A percentile compares a stretch with the other conserved stretches of the same genome.
These are phyloP conservation scores for Myriosclerotinia duriaeana DNA, from an alignment of 2,329 filamentous ascomycete genomes.

Conservation along the genomic window DNA sequence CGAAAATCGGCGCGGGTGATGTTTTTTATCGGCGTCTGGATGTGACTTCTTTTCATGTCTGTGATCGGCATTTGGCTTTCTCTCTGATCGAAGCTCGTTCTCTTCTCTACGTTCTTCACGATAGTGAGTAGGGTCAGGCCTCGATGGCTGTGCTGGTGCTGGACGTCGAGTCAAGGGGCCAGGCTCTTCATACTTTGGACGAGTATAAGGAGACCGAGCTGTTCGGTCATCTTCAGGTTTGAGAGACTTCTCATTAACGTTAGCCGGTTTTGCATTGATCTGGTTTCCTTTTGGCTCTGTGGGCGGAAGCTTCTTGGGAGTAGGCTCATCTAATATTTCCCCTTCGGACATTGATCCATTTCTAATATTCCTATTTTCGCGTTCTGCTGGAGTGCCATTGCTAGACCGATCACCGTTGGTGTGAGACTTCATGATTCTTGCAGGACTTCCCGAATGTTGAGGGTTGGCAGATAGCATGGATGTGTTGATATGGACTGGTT, in stretches of 20 bases:
- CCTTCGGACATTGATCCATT: constrained; percentile 36
- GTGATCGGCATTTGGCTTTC: constrained; percentile 25
- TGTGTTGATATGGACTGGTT: constrained; percentile 7
- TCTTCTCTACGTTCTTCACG: constrained; percentile 34
- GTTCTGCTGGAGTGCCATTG: constrained; percentile 24
- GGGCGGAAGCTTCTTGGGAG: constrained; percentile 26
- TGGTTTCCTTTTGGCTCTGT: constrained; percentile 31
- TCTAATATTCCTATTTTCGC: constrained; percentile 28
- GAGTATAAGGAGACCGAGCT: constrained; percentile 24
- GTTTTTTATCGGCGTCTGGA: constrained; percentile 29
- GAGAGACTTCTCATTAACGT: constrained; percentile 28
- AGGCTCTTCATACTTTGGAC: constrained; percentile 26
- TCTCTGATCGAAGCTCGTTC: constrained; percentile 28
- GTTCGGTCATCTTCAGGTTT: constrained; percentile 27
- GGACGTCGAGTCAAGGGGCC: constrained; percentile 26
- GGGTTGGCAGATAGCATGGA: constrained; percentile 26
- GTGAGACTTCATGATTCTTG: constrained; percentile 27
- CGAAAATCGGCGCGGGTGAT: constrained; percentile 25
- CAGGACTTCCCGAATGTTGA: constrained; percentile 34
- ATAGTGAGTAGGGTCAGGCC: constrained; percentile 21
- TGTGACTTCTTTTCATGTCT: constrained; percentile 30
- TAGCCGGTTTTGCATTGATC: constrained; percentile 24
- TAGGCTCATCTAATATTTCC: constrained; percentile 40
- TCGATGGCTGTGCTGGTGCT: constrained; percentile 20
- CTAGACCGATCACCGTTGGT: constrained; percentile 25